Conservation (phyloP, 805 yeast species). For the Saccharomycopsis vini region DNA sequence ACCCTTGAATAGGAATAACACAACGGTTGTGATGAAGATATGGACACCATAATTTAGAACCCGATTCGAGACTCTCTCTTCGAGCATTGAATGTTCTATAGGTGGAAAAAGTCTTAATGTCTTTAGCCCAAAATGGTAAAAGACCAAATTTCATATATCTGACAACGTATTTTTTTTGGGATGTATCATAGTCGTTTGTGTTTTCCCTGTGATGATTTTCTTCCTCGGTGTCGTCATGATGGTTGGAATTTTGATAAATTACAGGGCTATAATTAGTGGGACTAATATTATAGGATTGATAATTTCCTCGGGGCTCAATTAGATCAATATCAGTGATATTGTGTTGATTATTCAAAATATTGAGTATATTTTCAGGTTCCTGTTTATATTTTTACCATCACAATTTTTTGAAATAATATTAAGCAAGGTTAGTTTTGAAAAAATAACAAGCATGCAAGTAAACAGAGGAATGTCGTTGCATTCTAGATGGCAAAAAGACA, state of each 20-base stretch:
- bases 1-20: constrained; percentile 72
- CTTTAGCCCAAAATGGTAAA: constrained; percentile 57
- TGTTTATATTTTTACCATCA: neutral
- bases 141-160: constrained; percentile 74
- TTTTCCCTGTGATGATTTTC: no score
- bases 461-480: no score
- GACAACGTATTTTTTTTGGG: constrained; percentile 24
- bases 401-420: no score
- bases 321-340: neutral
- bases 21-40: constrained; percentile 43
- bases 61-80: constrained; percentile 44
- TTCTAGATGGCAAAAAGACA: no score
- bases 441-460: no score
- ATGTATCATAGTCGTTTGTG: no score
- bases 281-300: constrained; percentile 46
- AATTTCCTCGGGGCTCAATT: constrained; percentile 15
- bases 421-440: no score
- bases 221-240: no score
- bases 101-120: constrained; percentile 24
- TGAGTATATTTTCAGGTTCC: neutral
- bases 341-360: neutral
- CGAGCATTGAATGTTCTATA: constrained; percentile 68
- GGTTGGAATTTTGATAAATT: constrained; percentile 19
- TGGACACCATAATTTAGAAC: constrained; percentile 48
- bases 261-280: constrained; percentile 49